Base-by-base conservation (phyloP, 176 grass and related monocot genomes). In the Oryza rufipogon region DNA sequence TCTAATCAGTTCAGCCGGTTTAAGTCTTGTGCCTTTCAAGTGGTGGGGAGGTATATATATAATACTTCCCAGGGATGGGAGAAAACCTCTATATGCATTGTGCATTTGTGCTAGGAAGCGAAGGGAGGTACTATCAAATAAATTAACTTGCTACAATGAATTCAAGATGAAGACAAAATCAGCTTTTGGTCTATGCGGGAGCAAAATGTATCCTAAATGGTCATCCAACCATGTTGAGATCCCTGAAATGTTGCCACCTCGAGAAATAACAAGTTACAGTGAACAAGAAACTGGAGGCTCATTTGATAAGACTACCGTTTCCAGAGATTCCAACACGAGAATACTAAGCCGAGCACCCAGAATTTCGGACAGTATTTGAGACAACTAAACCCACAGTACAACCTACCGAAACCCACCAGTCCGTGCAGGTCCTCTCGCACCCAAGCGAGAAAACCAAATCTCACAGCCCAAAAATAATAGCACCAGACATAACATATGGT, bases 131-230 rank as follows among this genome's bases (percentile, higher is more conserved):
- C 15, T 38, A 20, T 44, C 36, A 63, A 76, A 58, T 17, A 46
- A 22, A 46, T 85, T 71, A 23, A 11, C 64, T 61, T 47, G 39
- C 7, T 49, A 6, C 38, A 75, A 22, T 23, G 30, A 51, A 76
- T 14, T 82, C 6, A 39, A 66, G 32, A 75, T 26, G 51, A 73
- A 47, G 19, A 15, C 52, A 58, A 19, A 64, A 88, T 76, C 34
- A 42, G 60, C 39, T 15, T 85, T 10, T 4, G 28, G 5, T 34
- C 44, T 39, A 52, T 11, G 5, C 12, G 8, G n/a, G 61, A 56
- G 79, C 39, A 45, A 77, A 77, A 70, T 60, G 14, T 13, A 6
- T 28, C 65, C 38, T 70, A 63, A 28, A 82, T 64, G 42, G 28
- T 71, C 66, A 54, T 72, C 8, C 30, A 71, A 6, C 16, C 71